These are phyloP conservation scores for Cladophialophora immunda DNA, from an alignment of 2,329 filamentous ascomycete genomes.

Conservation along the genomic window DNA sequence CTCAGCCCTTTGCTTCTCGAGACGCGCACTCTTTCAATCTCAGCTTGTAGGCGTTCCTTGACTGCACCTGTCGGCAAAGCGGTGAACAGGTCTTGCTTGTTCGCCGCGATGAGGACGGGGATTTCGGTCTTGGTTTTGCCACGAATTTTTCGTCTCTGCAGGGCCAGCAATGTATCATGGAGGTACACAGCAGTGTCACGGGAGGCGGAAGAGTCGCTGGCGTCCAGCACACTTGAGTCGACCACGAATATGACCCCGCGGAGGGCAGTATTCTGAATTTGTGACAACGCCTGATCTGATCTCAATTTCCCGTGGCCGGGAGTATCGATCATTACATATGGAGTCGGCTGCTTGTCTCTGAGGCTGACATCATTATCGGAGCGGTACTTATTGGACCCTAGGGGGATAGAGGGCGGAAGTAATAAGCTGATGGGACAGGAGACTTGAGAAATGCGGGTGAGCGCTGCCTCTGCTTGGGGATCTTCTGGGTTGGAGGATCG, in stretches of 20 bases:
- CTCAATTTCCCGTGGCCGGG: constrained; percentile 96
- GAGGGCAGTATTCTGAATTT: constrained; percentile 58
- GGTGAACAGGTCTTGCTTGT: constrained; percentile 96
- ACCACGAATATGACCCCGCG: constrained; percentile 84
- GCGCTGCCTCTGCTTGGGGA: constrained; percentile 61
- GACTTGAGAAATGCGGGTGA: constrained; percentile 71
- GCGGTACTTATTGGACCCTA: constrained; percentile 70
- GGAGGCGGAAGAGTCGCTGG: constrained; percentile 57
- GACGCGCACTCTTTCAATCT: constrained; percentile 79
- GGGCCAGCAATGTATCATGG: constrained; percentile 82
- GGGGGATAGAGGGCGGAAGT: constrained; percentile 61
- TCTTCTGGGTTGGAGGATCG: constrained; percentile 58
- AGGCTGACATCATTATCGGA: constrained; percentile 73
- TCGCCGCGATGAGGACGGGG: constrained; percentile 84
- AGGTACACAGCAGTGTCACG: constrained; percentile 82
- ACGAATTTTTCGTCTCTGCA: constrained; percentile 73
- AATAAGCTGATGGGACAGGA: constrained; percentile 65
- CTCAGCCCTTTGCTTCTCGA: constrained; percentile 79
- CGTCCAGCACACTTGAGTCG: constrained; percentile 75
- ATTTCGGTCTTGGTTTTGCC: constrained; percentile 64
- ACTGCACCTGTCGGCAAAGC: constrained; percentile 82
- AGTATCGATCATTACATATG: constrained; percentile 70
- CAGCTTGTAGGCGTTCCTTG: constrained; percentile 76
- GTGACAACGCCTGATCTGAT: constrained; percentile 66
- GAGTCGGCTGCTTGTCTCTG: constrained; percentile 55